These are phyloP conservation scores for Multifurca ochricompacta DNA, from an alignment of 768 basidiomycete species.

Conservation along the genomic window DNA sequence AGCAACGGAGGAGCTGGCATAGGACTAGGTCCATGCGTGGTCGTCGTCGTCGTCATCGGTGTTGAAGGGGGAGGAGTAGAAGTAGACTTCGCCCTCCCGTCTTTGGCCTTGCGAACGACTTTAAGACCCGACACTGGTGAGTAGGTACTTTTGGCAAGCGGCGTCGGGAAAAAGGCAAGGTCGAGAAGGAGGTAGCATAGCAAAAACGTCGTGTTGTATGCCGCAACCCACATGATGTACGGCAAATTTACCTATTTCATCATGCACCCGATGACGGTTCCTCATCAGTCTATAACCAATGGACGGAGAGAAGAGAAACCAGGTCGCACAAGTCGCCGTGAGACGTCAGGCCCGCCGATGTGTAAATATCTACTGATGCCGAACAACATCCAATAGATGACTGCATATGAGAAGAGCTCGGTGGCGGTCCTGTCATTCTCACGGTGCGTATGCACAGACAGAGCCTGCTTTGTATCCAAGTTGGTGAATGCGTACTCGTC, in stretches of 20 bases:
- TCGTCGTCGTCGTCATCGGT: constrained; percentile 18
- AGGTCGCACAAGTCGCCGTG: constrained; percentile 52
- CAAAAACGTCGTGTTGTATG: constrained; percentile 83
- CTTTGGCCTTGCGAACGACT: constrained; percentile 16
- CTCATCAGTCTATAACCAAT: neutral
- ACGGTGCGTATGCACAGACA: constrained; percentile 31
- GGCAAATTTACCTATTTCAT: constrained; percentile 69
- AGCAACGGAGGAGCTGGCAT: constrained; percentile 45
- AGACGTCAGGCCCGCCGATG: constrained; percentile 37
- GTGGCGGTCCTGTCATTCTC: constrained; percentile 68
- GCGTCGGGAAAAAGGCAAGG: constrained; percentile 52
- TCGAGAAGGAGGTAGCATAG: constrained; percentile 76
- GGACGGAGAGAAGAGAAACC: neutral
- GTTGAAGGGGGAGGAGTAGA: neutral
- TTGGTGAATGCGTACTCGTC: constrained; percentile 20
- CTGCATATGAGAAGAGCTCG: constrained; percentile 67
- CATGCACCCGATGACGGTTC: too few relatives aligned
- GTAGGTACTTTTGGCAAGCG: constrained; percentile 28
- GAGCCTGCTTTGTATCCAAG: neutral
- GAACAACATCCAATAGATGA: constrained; percentile 70
- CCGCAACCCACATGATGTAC: constrained; percentile 84
- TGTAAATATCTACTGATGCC: constrained; percentile 30
- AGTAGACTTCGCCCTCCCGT: neutral
- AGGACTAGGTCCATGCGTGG: constrained; percentile 24
- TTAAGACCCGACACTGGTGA: constrained; percentile 33